Evolutionary conservation across 331 rosid species (phyloP), one percentile per base, ranked within the genome.

Genomic region (Quercus tomentella): DNA sequence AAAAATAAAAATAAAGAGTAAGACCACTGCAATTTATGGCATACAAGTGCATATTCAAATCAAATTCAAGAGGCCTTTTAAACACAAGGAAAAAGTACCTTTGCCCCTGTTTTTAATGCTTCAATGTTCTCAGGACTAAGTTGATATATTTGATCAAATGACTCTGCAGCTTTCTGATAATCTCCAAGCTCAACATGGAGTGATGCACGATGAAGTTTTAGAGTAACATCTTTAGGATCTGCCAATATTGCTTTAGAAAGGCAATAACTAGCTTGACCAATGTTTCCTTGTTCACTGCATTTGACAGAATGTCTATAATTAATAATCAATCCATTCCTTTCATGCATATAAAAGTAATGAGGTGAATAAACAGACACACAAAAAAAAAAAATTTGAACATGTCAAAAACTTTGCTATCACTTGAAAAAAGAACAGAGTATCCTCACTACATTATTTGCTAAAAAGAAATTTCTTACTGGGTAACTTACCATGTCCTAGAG

Each of bases 221-320:
- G 82, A 68, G 56, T 58, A 52, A 77, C 56, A 68, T 94, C 89
- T 75, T 82, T 63, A 37, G 94, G 97, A 82, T 94, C 94, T 23
- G 97, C 95, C 68, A 84, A 82, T 81, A 94, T 92, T 86, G 97
- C 98, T 84, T 86, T 94, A 56, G 91, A 86, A 85, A 94, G 90
- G 76, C 95, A 94, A 77, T 85, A 85, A 81, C 78, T 82, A 14
- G 94, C 97, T 73, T 87, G 92, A 82, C 81, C 89, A 87, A 74
- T 82, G 71, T 89, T 85, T 41, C 86, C 87, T 82, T 84, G 89
- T 73, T 84, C 90, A 81, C 92, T 91, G 89, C 82, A 85, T 14
- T 58, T 49, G 57, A 80, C 55, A 73, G 16, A 67, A 23, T 63
- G 68, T 81, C 65, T 70, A 55, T 60, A 45, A 61, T 74, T 62